Base-by-base conservation (phyloP, 768 basidiomycete species). In the Tylopilus subfusipes region DNA sequence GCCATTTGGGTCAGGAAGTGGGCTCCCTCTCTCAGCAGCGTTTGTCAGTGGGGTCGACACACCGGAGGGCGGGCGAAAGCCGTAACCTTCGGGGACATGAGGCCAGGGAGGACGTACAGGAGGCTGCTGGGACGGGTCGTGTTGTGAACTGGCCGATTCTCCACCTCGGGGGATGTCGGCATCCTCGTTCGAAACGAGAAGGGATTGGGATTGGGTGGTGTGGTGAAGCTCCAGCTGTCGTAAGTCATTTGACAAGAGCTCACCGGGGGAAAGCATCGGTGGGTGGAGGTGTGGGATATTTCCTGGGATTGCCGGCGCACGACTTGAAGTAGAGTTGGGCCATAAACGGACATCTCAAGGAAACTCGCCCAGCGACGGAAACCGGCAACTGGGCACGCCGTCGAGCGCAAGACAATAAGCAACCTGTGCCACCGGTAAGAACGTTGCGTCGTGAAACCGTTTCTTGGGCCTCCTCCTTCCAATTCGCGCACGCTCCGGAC, bases 11-110 rank as follows among this genome's bases (percentile, higher is more conserved):
- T 76, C 76, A 43, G 76, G 72, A 44, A 78, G 62, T 59, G 77
- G 72, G 66, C 70, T 71, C 27, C 47, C 60, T 8, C 59, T 55
- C 47, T 66, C 64, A 48, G 54, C 42, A 44, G 24, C 60, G 55
- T 68, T 67, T 6, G 68, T 72, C 19, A 77, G 73, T 43, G 88
- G 90, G 11, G 86, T 88, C 40, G 81, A 79, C 40, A 79, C 66
- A 5, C 86, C 88, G 10, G 90, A 93, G 31, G 80, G 71, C 16
- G 81, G 74, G 12, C 88, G 82, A 71, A 93, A 93, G 51, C 91
- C 92, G 70, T 91, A 92, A 49, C 88, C 91, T 49, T 93, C 92
- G 50, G 79, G 78, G 21, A 79, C 72, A 54, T 74, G 76, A 51
- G 80, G 67, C 58, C 55, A 57, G 57, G 46, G 53, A 51, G 53